These are phyloP conservation scores for Boletus edulis DNA, from an alignment of 768 basidiomycete species.

Conservation along the genomic window DNA sequence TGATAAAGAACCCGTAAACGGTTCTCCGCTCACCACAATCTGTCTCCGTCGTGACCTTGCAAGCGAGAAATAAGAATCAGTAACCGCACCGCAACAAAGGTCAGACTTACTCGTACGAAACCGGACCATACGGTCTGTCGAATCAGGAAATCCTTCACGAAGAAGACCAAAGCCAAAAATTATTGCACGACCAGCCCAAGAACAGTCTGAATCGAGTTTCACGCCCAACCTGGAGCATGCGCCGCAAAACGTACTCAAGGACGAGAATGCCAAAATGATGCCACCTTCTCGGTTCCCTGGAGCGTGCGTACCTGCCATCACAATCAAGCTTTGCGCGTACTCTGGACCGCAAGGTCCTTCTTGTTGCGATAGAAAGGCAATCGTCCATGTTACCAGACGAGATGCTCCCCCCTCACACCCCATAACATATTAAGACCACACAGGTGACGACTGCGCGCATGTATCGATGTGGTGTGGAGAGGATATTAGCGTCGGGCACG, in stretches of 20 bases:
- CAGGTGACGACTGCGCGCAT: not conserved
- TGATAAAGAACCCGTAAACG: too few species aligned
- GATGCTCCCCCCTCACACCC: fast-evolving
- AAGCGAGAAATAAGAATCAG: not conserved
- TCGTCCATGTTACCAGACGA: fast-evolving
- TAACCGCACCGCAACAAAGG: not conserved
- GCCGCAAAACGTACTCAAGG: constrained; percentile 32
- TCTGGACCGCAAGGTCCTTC: not conserved
- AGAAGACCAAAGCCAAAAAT: not conserved
- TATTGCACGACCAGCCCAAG: constrained; percentile 24
- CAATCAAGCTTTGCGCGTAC: not conserved
- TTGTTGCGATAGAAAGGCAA: not conserved
- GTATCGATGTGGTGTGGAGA: too few species aligned
- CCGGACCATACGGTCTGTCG: not conserved
- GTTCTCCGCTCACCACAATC: too few species aligned
- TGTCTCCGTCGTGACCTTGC: not conserved
- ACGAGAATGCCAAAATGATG: constrained; percentile 6
- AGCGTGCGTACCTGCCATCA: not conserved
- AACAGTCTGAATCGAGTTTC: constrained; percentile 35
- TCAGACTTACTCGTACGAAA: not conserved
- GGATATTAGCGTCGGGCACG: not conserved
- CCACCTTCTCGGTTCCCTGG: constrained; percentile 23
- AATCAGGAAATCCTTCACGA: constrained; percentile 6
- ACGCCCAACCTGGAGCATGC: constrained; percentile 11
- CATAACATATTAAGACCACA: too few species aligned